Conservation (phyloP, 495 filamentous ascomycete species). For the Zalerion maritima region DNA sequence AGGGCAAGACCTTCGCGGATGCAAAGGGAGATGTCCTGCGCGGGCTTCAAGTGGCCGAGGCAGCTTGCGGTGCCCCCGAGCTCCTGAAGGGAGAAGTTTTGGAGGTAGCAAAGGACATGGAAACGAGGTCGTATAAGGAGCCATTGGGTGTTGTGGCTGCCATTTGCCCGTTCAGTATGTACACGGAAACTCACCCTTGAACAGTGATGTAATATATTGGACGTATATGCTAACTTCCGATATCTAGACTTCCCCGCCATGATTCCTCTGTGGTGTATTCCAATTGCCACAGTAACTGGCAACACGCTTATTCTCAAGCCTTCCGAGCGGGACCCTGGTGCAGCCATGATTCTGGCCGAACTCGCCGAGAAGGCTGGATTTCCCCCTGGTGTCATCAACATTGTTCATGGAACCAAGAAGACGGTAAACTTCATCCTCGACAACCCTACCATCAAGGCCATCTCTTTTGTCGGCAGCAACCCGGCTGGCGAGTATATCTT, state of each 20-base stretch:
- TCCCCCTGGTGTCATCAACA: constrained; percentile 85
- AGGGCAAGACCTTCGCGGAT: constrained; percentile 97
- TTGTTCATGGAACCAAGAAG: constrained; percentile 79
- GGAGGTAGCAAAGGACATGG: constrained; percentile 98
- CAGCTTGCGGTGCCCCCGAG: constrained; percentile 85
- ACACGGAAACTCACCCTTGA: neutral
- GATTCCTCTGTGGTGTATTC: constrained; percentile 97
- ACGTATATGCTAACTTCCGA: constrained; percentile 8
- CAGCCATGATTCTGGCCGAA: constrained; percentile 94
- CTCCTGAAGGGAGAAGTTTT: constrained; percentile 88
- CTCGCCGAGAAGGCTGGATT: constrained; percentile 84
- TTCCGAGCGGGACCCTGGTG: constrained; percentile 95
- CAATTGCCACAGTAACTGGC: constrained; percentile 83
- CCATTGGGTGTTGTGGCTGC: constrained; percentile 89
- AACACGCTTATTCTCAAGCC: constrained; percentile 95
- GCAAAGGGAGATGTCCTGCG: constrained; percentile 90
- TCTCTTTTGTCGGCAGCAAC: constrained; percentile 94
- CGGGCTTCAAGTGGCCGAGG: constrained; percentile 93
- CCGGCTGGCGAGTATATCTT: constrained; percentile 97
- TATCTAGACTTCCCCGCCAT: constrained; percentile 88
- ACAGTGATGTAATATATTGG: neutral
- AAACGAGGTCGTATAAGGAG: constrained; percentile 85
- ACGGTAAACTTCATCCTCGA: constrained; percentile 97
- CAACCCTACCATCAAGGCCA: constrained; percentile 91
- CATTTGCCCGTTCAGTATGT: constrained; percentile 96